Conservation (phyloP, 768 basidiomycete species). For the Wakefieldia striispora region DNA sequence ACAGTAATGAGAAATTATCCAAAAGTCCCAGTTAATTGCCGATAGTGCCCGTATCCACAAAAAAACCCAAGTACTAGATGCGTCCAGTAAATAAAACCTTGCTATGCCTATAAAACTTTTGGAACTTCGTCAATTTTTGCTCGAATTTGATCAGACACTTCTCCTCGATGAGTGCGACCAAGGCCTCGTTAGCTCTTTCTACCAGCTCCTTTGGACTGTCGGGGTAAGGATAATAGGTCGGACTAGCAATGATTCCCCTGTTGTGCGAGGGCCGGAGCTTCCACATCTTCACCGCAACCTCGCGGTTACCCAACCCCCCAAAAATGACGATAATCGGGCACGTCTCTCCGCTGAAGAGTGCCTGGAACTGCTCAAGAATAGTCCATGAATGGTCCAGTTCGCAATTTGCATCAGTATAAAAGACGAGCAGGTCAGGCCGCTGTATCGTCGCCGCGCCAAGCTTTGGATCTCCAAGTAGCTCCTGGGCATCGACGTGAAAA, state of each 20-base stretch:
- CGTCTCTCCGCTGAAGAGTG: slow-evolving; percentile 15
- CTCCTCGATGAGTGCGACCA: slow-evolving; percentile 18
- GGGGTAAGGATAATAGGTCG: slow-evolving; percentile 20
- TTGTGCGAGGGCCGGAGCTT: slow-evolving; percentile 5
- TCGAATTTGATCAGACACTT: slow-evolving; percentile 19
- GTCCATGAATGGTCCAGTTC: slow-evolving; percentile 11
- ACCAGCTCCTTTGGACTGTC: slow-evolving; percentile 9
- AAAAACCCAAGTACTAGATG: slow-evolving; percentile 4
- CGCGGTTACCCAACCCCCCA: slow-evolving; percentile 14
- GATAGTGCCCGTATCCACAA: neutral
- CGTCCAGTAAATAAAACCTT: slow-evolving; percentile 14
- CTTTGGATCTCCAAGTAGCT: neutral
- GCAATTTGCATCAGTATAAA: slow-evolving; percentile 14
- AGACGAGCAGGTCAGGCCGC: slow-evolving; percentile 23
- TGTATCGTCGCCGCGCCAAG: neutral
- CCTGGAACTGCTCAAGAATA: slow-evolving; percentile 15
- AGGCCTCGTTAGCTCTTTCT: slow-evolving; percentile 16
- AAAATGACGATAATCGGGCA: slow-evolving; percentile 24
- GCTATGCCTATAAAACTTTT: slow-evolving; percentile 18
- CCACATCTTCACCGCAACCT: slow-evolving; percentile 16
- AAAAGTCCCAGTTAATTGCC: neutral
- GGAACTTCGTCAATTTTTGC: slow-evolving; percentile 19
- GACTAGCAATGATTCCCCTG: slow-evolving; percentile 16
- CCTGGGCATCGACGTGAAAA: slow-evolving; percentile 6
- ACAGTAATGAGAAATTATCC: neutral